Evolutionary conservation across 257 asterid species (phyloP).

Genomic region (Salvia miltiorrhiza): DNA sequence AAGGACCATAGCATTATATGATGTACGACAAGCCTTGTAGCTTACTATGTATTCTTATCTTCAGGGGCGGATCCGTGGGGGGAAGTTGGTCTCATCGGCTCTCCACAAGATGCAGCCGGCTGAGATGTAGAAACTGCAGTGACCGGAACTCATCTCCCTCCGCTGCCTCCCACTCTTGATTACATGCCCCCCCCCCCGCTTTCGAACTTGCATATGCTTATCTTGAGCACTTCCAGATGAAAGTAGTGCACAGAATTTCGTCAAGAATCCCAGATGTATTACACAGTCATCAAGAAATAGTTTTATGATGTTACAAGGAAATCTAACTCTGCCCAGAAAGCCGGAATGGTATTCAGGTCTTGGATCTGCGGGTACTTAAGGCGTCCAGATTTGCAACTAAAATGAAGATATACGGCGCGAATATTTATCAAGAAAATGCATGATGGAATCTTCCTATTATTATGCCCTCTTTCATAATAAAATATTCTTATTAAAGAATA

Average conservation of each 20-base stretch:
- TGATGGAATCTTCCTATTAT: too few species aligned
- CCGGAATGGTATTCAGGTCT: background rate
- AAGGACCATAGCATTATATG: too few species aligned
- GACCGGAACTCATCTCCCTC: background rate
- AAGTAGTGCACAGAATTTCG: background rate
- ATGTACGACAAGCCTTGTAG: too few species aligned
- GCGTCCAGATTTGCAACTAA: background rate
- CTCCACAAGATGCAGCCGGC: conserved; percentile 16
- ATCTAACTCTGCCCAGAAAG: background rate
- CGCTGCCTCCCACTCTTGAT: background rate
- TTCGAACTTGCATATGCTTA: background rate
- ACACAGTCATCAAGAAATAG: background rate
- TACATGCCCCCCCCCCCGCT: too few species aligned
- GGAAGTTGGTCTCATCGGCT: conserved; percentile 17
- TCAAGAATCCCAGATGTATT: background rate
- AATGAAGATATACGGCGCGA: too few species aligned
- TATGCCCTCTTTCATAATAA: too few species aligned
- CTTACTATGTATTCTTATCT: too few species aligned
- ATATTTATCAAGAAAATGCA: too few species aligned
- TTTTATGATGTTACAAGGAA: conserved; percentile 8
- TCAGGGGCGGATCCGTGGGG: too few species aligned
- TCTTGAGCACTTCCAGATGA: conserved; percentile 16
- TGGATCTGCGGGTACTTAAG: too few species aligned
- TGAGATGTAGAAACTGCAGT: background rate
- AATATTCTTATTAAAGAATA: too few species aligned